phyloP scores from a whole-genome alignment of 179 eudicot species.

The Silene vulgaris region DNA sequence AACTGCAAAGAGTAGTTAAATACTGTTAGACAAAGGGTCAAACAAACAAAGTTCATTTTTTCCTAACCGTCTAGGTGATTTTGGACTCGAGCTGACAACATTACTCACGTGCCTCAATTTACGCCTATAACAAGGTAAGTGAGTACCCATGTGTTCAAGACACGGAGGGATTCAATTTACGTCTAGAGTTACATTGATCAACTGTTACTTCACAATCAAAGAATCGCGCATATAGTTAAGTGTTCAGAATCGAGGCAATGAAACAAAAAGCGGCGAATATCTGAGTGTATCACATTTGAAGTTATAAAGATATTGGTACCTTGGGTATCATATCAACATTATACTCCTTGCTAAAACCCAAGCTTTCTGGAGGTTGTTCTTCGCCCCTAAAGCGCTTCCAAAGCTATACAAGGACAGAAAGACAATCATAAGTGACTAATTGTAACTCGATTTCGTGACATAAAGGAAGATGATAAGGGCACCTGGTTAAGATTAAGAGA shows the following conservation, averaged over 20 bases:
- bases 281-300: too few relatives aligned
- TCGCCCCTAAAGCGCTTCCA: slow-evolving; percentile 73
- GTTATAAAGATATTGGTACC: slow-evolving; percentile 28
- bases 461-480: neutral
- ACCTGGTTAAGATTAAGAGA: slow-evolving; percentile 60
- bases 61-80: too few relatives aligned
- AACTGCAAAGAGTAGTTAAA: slow-evolving; percentile 34
- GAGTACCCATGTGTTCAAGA: too few relatives aligned
- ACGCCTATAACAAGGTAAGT: too few relatives aligned
- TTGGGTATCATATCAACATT: slow-evolving; percentile 86
- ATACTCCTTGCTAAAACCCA: slow-evolving; percentile 76
- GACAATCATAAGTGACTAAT: neutral
- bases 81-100: too few relatives aligned
- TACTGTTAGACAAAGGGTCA: neutral
- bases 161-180: too few relatives aligned
- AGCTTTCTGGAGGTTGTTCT: slow-evolving; percentile 48
- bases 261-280: too few relatives aligned
- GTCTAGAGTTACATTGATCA: too few relatives aligned
- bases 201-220: too few relatives aligned
- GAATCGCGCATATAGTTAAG: too few relatives aligned
- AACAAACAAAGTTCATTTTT: neutral
- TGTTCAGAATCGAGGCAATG: too few relatives aligned
- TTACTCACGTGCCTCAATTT: too few relatives aligned
- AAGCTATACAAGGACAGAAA: slow-evolving; percentile 33
- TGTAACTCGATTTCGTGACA: neutral